These are phyloP conservation scores for Akanthomyces muscarius DNA, from an alignment of 2,329 filamentous ascomycete genomes.

Conservation along the genomic window DNA sequence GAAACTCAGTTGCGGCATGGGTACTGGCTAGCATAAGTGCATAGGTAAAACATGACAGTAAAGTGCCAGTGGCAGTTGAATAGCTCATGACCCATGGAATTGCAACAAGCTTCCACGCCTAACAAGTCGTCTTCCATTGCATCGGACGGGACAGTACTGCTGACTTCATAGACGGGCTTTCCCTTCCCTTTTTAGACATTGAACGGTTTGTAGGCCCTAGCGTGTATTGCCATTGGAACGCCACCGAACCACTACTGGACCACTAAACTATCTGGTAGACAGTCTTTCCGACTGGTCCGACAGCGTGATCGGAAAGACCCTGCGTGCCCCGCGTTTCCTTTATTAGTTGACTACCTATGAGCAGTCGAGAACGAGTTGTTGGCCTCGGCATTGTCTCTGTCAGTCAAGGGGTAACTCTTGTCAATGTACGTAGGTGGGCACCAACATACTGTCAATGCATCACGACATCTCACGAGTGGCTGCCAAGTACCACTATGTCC, in stretches of 20 bases:
- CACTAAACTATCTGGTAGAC: neutral
- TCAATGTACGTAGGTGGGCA: neutral
- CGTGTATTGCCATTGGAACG: neutral
- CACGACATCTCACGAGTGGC: neutral
- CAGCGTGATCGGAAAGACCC: conserved; percentile 16
- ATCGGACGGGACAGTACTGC: neutral
- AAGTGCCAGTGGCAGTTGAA: neutral
- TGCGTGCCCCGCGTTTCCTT: conserved; percentile 13
- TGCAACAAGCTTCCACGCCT: neutral
- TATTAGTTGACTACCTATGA: neutral
- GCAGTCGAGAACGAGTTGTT: neutral
- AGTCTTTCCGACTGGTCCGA: conserved; percentile 7
- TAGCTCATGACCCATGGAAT: neutral
- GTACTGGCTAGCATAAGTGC: no score
- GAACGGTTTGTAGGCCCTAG: neutral
- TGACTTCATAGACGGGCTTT: neutral
- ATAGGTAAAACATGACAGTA: neutral
- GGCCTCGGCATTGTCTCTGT: neutral
- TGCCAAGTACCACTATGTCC: neutral
- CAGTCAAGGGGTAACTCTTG: neutral
- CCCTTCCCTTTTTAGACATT: neutral
- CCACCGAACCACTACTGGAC: neutral
- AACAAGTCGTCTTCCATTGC: neutral
- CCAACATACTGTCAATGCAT: neutral
- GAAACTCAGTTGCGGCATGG: no score